These are phyloP conservation scores for Russula griseocarnosa DNA, from an alignment of 768 basidiomycete genomes.

Conservation along the genomic window DNA sequence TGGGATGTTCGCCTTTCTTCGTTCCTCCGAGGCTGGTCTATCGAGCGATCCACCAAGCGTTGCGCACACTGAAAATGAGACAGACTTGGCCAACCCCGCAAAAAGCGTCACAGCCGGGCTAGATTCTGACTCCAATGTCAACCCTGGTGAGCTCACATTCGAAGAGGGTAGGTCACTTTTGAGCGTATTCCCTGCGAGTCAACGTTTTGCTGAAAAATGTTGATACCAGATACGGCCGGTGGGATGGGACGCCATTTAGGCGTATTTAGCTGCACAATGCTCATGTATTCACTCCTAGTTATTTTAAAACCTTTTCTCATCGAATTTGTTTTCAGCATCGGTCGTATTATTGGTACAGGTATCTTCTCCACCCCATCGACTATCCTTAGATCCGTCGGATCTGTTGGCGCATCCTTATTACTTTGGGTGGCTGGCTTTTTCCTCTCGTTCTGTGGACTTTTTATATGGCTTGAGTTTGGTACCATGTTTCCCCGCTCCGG, in stretches of 20 bases:
- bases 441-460: slow-evolving; percentile 55
- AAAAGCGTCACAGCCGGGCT: neutral
- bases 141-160: slow-evolving; percentile 45
- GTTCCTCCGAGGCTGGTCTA: neutral
- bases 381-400: slow-evolving; percentile 53
- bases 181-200: neutral
- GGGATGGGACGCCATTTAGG: slow-evolving; percentile 58
- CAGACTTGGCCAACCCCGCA: neutral
- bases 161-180: slow-evolving; percentile 44
- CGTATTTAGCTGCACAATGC: slow-evolving; percentile 52
- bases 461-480: slow-evolving; percentile 62
- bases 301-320: neutral
- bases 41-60: neutral
- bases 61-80: neutral
- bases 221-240: slow-evolving; percentile 43
- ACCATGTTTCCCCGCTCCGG: slow-evolving; percentile 61
- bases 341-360: slow-evolving; percentile 59
- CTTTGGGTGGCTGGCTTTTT: slow-evolving; percentile 61
- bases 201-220: neutral
- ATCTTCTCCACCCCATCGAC: slow-evolving; percentile 62
- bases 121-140: slow-evolving; percentile 30
- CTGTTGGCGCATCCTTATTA: slow-evolving; percentile 57
- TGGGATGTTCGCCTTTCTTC: neutral
- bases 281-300: slow-evolving; percentile 37
- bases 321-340: slow-evolving; percentile 36